Evolutionary conservation across 1,284 basidiomycete genomes (phyloP), one percentile per base, ranked within the genome.

Genomic region (Cerioporus squamosus): DNA sequence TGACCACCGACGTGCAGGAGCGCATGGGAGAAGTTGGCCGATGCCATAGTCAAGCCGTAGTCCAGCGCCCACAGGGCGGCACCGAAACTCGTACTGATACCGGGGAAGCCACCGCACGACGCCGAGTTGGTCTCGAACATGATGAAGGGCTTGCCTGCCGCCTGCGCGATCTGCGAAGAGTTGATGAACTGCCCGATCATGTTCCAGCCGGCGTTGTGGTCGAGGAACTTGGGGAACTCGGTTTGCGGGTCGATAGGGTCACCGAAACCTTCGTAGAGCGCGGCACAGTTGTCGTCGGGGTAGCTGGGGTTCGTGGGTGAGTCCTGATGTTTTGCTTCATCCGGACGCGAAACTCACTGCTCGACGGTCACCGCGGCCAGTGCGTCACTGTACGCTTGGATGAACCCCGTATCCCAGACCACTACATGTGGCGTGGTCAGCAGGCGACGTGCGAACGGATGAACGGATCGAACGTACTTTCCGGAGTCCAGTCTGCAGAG

Each of bases 11-110:
- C 75, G 63, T 88, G 86, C 61, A 88, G 74, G 65, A 87, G 64
- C 2, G 81, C 84, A 5, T 78, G 78, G 1, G 78, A 78, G 66
- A 88, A 87, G 68, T 87, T 87, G 53, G 72, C 72, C 62, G 79
- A 77, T 5, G 85, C 87, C 81, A 89, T 81, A 67, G 84, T 79
- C 58, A 90, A 74, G 1, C 76, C 80, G 69, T 87, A 88, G 66
- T 90, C 88, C 29, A 87, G 55, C 0, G 76, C 83, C 92, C 92
- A 93, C 22, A 93, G 76, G 2, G 89, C 83, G 0, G 85, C 85
- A 3, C 84, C 88, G 66, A 90, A 93, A 22, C 76, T 78, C 59
- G 84, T 79, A 52, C 79, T 80, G 49, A 86, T 68, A 4, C 84
- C 83, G 12, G 77, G 68, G 65, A 85, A 83, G 20, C 84, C 84